These are phyloP conservation scores for Stentor coeruleus DNA, from an alignment of 73 alveolate species.

Conservation along the genomic window DNA sequence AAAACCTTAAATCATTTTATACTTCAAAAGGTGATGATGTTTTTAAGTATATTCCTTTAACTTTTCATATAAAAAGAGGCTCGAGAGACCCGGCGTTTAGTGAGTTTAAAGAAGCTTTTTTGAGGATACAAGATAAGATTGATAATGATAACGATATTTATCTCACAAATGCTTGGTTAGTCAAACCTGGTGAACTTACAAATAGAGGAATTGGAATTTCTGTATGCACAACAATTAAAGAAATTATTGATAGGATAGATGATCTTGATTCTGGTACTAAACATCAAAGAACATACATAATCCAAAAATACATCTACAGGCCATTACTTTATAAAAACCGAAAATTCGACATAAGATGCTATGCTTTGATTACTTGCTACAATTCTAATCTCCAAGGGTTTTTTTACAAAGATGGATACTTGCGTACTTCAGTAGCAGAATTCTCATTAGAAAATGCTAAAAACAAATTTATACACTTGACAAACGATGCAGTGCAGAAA, in stretches of 20 bases:
- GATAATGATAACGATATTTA: conserved; percentile 18
- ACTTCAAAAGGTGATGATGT: conserved; percentile 47
- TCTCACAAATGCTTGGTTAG: conserved; percentile 41
- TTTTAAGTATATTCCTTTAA: conserved; percentile 62
- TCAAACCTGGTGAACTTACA: conserved; percentile 56
- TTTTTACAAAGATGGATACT: conserved; percentile 71
- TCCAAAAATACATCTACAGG: conserved; percentile 87
- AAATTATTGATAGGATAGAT: conserved; percentile 27
- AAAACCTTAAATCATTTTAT: conserved; percentile 65
- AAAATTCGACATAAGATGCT: conserved; percentile 94
- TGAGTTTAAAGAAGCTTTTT: conserved; percentile 38
- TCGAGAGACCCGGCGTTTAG: conserved; percentile 52
- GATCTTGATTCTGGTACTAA: conserved; percentile 28
- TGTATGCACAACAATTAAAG: conserved; percentile 28
- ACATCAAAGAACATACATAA: conserved; percentile 62
- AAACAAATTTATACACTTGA: conserved; percentile 74
- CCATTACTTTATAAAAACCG: conserved; percentile 88
- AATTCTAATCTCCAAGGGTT: conserved; percentile 61
- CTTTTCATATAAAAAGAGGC: conserved; percentile 69
- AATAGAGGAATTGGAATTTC: conserved; percentile 57
- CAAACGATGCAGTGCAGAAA: conserved; percentile 96
- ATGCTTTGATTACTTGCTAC: conserved; percentile 63
- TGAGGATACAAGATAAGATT: conserved; percentile 6
- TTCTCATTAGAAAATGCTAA: conserved; percentile 53
- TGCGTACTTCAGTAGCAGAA: conserved; percentile 71